A percentile compares a stretch with the other conserved stretches of the same genome.
phyloP scores from a whole-genome alignment of 257 asterid species.

The Mitragyna speciosa region DNA sequence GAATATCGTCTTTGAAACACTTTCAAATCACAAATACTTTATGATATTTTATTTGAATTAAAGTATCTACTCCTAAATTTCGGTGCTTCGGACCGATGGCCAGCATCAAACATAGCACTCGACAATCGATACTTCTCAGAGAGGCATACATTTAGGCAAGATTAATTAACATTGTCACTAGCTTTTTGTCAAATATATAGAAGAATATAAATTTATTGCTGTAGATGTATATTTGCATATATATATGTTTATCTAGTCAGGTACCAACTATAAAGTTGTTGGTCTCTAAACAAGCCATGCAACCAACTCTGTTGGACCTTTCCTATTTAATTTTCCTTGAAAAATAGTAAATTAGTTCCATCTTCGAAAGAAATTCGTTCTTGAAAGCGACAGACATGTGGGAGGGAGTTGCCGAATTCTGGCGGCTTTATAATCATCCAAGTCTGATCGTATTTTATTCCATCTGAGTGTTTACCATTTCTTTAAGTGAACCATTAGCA shows the following conservation, averaged over 20 bases:
- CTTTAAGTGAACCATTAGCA: background rate
- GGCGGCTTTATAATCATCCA: constrained; percentile 8
- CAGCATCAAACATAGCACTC: background rate
- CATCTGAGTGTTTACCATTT: background rate
- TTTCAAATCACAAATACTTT: no score
- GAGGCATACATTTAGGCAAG: background rate
- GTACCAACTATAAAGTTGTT: background rate
- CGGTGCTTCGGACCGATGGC: constrained; percentile 24
- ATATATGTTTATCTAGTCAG: no score
- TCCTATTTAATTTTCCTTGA: background rate
- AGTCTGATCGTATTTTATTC: constrained; percentile 8
- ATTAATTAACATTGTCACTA: no score
- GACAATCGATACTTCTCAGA: background rate
- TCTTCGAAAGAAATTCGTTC: constrained; percentile 6
- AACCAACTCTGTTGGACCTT: background rate
- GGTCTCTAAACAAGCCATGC: constrained; percentile 7
- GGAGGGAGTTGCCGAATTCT: constrained; percentile 26
- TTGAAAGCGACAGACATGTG: constrained; percentile 68
- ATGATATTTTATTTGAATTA: background rate
- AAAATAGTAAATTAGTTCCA: background rate
- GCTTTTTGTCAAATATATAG: no score
- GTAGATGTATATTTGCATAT: background rate
- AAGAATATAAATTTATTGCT: background rate
- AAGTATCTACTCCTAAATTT: constrained; percentile 14
- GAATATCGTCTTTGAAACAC: no score